These are phyloP conservation scores for Colletotrichum magnum DNA, from an alignment of 2,329 filamentous ascomycete species.

Conservation along the genomic window DNA sequence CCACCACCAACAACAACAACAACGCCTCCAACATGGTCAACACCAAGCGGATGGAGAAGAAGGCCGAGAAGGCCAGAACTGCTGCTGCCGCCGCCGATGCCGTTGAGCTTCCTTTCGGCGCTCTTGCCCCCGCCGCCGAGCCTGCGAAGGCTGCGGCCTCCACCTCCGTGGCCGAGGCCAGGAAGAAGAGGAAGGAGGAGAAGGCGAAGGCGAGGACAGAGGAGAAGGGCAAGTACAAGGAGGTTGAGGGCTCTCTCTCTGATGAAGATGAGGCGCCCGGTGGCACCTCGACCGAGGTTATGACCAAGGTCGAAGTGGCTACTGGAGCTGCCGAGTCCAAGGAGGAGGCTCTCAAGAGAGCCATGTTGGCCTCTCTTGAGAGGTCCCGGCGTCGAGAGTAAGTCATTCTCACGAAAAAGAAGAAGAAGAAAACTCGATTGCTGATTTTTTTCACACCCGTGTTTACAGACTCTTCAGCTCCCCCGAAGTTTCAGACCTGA, in stretches of 20 bases:
- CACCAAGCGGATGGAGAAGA: neutral
- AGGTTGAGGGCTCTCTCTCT: neutral
- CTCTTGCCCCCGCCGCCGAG: neutral
- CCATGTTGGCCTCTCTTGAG: conserved; percentile 20
- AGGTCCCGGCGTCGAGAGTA: conserved; percentile 17
- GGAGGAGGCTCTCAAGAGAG: conserved; percentile 18
- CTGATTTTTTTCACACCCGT: neutral
- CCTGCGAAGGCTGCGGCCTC: neutral
- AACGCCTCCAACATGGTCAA: conserved; percentile 10
- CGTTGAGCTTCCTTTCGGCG: neutral
- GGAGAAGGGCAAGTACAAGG: neutral
- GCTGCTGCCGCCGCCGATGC: conserved; percentile 2
- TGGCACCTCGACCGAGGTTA: neutral
- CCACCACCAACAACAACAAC: neutral
- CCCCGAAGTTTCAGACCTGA: conserved; percentile 12
- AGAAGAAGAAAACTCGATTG: neutral
- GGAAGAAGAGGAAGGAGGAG: conserved; percentile 3
- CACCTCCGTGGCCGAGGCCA: neutral
- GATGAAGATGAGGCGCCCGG: conserved; percentile 10
- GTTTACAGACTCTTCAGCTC: conserved; percentile 6
- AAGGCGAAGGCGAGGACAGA: neutral
- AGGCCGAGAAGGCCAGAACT: conserved; percentile 12
- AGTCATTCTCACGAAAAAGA: neutral
- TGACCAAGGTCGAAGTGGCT: neutral
- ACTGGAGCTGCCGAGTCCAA: neutral